These are phyloP conservation scores for Fusarium albosuccineum DNA, from an alignment of 2,329 filamentous ascomycete species.

Conservation along the genomic window DNA sequence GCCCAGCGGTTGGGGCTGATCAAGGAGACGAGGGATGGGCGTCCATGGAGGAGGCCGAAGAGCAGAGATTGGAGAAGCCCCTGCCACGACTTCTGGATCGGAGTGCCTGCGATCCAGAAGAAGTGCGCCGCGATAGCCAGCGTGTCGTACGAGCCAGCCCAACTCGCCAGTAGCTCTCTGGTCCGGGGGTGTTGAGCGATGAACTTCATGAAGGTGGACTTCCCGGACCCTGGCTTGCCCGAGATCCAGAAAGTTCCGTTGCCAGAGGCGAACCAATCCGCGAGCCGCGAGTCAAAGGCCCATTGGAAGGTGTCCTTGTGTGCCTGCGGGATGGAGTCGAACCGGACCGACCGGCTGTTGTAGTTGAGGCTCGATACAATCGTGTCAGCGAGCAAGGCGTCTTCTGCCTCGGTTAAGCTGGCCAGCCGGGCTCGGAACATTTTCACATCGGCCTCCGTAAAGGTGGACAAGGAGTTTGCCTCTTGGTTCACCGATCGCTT, in stretches of 20 bases:
- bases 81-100: background rate
- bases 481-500: background rate
- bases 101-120: background rate
- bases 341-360: background rate
- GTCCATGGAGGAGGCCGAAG: background rate
- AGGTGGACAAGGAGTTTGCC: background rate
- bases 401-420: background rate
- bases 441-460: background rate
- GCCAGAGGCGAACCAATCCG: background rate
- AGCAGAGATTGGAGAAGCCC: background rate
- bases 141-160: background rate
- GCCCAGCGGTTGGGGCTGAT: background rate
- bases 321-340: constrained; percentile 1
- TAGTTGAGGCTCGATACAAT: constrained; percentile 1
- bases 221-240: background rate
- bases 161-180: background rate
- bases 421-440: background rate
- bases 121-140: background rate
- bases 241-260: constrained; percentile 8
- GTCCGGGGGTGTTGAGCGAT: background rate
- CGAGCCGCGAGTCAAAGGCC: constrained; percentile 2
- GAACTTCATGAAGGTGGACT: background rate
- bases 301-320: constrained; percentile 6
- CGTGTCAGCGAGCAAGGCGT: background rate
- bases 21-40: background rate